These are phyloP conservation scores for Alternaria burnsii DNA, from an alignment of 2,329 filamentous ascomycete species.

Conservation along the genomic window DNA sequence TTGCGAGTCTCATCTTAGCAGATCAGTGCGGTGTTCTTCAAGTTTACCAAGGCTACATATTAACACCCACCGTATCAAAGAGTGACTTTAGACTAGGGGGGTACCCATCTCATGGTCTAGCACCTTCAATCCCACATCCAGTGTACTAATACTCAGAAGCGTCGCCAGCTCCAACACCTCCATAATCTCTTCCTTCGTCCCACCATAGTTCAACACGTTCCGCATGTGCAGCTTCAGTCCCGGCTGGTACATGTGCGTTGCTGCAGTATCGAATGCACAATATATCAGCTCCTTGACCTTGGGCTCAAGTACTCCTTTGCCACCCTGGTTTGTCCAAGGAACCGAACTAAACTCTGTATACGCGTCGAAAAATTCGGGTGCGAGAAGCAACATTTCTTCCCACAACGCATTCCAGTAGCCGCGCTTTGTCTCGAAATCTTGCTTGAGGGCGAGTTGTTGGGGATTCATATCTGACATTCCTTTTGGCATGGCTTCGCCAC, in stretches of 20 bases:
- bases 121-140: slow-evolving; percentile 37
- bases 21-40: no score
- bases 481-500: slow-evolving; percentile 44
- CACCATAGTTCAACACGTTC: slow-evolving; percentile 58
- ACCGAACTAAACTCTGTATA: slow-evolving; percentile 58
- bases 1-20: neutral
- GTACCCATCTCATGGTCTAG: slow-evolving; percentile 33
- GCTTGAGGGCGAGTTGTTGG: slow-evolving; percentile 50
- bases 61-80: no score
- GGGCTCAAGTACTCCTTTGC: slow-evolving; percentile 51
- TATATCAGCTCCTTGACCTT: slow-evolving; percentile 61
- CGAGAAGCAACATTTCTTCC: slow-evolving; percentile 56
- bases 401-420: slow-evolving; percentile 60
- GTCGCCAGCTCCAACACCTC: slow-evolving; percentile 59
- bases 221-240: slow-evolving; percentile 60
- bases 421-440: slow-evolving; percentile 56
- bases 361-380: slow-evolving; percentile 59
- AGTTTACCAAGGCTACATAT: no score
- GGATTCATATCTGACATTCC: slow-evolving; percentile 48
- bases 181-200: slow-evolving; percentile 58
- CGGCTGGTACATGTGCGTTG: slow-evolving; percentile 59
- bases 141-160: slow-evolving; percentile 43
- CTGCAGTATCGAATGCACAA: slow-evolving; percentile 59
- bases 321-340: slow-evolving; percentile 50
- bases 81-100: neutral